These are phyloP conservation scores for Nemania sp. DNA, from an alignment of 2,329 filamentous ascomycete species.

Conservation along the genomic window DNA sequence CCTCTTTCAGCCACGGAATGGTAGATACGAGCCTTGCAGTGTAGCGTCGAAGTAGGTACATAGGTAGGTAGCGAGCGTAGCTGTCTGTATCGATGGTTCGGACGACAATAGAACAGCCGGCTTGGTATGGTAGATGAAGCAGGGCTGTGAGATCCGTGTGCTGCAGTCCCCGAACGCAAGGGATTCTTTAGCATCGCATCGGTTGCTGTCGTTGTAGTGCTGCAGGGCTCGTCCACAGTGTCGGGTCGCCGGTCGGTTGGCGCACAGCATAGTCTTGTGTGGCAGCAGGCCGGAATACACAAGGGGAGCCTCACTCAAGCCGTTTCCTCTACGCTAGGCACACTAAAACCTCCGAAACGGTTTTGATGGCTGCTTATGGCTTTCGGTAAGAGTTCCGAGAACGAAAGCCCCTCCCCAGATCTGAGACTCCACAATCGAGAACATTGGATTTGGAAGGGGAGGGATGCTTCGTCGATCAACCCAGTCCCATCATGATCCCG, in stretches of 20 bases:
- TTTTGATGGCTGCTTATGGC: conserved; percentile 50
- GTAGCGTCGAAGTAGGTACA: neutral
- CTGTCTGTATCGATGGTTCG: no score
- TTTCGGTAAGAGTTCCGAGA: conserved; percentile 47
- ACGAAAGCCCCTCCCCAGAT: conserved; percentile 24
- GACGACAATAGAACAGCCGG: neutral
- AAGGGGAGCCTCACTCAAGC: conserved; percentile 46
- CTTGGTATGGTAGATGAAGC: conserved; percentile 8
- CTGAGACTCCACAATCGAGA: conserved; percentile 43
- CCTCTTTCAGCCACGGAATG: conserved; percentile 10
- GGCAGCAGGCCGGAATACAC: conserved; percentile 40
- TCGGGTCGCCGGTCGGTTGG: conserved; percentile 46
- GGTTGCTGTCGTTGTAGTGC: conserved; percentile 27
- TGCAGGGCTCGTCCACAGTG: conserved; percentile 44
- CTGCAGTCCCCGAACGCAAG: neutral
- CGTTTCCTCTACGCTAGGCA: conserved; percentile 31
- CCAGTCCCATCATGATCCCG: conserved; percentile 23
- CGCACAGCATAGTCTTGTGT: conserved; percentile 44
- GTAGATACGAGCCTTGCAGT: conserved; percentile 17
- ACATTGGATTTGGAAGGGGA: conserved; percentile 12
- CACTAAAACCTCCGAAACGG: conserved; percentile 41
- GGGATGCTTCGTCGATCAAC: conserved; percentile 34
- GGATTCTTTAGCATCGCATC: conserved; percentile 22
- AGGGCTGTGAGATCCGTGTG: conserved; percentile 2
- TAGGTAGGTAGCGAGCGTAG: no score